Evolutionary conservation across 1,284 basidiomycete genomes (phyloP).

Genomic region (Ceratorhiza oryzae-sativae): DNA sequence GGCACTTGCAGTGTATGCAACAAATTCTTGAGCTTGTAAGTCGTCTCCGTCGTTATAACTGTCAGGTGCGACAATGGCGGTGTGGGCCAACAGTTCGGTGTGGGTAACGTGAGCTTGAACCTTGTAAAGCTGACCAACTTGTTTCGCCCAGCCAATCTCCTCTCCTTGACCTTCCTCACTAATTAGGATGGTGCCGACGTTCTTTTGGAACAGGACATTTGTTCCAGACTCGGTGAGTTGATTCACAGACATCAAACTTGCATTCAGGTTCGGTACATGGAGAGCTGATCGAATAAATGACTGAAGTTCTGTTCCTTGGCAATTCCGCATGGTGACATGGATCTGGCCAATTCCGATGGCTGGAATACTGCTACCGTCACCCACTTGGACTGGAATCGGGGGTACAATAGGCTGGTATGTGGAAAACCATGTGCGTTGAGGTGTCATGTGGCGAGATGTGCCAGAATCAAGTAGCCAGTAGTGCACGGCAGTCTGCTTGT

Average conservation of each 20-base stretch:
- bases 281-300: not conserved
- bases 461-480: not conserved
- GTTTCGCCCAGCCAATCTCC: not conserved
- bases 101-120: slow-evolving; percentile 13
- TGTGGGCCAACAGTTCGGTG: not conserved
- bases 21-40: not conserved
- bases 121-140: slow-evolving; percentile 2
- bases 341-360: slow-evolving; percentile 4
- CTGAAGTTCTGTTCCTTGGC: not conserved
- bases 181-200: not conserved
- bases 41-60: not conserved
- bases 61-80: not conserved
- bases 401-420: not conserved
- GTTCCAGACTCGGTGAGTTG: not conserved
- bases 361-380: not conserved
- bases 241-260: not conserved
- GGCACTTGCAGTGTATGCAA: slow-evolving; percentile 6
- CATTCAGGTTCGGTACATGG: slow-evolving; percentile 8
- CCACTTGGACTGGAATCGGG: slow-evolving; percentile 7
- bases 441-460: slow-evolving; percentile 20
- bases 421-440: slow-evolving; percentile 1
- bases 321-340: not conserved
- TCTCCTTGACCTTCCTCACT: not conserved
- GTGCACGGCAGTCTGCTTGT: too few relatives aligned
- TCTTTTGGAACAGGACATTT: not conserved